phyloP scores from a whole-genome alignment of 768 basidiomycete species.

The Lyophyllum atratum region DNA sequence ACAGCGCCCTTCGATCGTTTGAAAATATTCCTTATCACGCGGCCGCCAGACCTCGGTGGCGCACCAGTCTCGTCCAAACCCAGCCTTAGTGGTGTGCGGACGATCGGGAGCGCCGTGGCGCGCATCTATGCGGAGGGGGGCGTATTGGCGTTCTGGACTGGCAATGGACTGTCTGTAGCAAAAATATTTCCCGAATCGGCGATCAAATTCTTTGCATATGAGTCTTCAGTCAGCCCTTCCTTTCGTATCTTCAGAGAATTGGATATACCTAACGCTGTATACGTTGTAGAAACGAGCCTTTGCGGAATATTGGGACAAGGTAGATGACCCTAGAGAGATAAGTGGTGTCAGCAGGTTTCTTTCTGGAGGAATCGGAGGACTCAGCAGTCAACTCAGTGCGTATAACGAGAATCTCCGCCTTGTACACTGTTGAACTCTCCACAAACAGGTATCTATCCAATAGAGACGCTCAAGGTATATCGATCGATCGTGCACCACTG shows the following conservation, averaged over 20 bases:
- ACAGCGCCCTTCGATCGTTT: slow-evolving; percentile 98
- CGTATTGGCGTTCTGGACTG: slow-evolving; percentile 95
- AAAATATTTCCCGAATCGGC: slow-evolving; percentile 99
- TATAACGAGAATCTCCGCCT: slow-evolving; percentile 12
- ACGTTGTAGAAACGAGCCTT: slow-evolving; percentile 84
- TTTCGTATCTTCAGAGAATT: not conserved
- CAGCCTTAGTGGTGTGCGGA: slow-evolving; percentile 54
- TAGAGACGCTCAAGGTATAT: slow-evolving; percentile 90
- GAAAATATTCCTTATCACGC: slow-evolving; percentile 95
- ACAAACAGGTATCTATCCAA: slow-evolving; percentile 84
- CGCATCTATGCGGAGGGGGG: slow-evolving; percentile 92
- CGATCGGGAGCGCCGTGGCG: slow-evolving; percentile 70
- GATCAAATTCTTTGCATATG: slow-evolving; percentile 97
- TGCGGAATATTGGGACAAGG: slow-evolving; percentile 88
- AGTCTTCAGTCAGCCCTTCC: slow-evolving; percentile 70
- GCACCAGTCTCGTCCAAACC: slow-evolving; percentile 43
- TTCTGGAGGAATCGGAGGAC: slow-evolving; percentile 95
- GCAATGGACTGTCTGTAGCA: slow-evolving; percentile 88
- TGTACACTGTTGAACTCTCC: slow-evolving; percentile 19
- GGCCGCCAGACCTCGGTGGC: slow-evolving; percentile 72
- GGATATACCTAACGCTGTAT: slow-evolving; percentile 1
- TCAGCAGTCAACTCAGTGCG: slow-evolving; percentile 87
- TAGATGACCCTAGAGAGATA: slow-evolving; percentile 86
- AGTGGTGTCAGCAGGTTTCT: slow-evolving; percentile 92
- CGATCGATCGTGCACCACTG: slow-evolving; percentile 3